These are phyloP conservation scores for Pneumocystis wakefieldiae DNA, from an alignment of 1,139 yeast species.

Conservation along the genomic window DNA sequence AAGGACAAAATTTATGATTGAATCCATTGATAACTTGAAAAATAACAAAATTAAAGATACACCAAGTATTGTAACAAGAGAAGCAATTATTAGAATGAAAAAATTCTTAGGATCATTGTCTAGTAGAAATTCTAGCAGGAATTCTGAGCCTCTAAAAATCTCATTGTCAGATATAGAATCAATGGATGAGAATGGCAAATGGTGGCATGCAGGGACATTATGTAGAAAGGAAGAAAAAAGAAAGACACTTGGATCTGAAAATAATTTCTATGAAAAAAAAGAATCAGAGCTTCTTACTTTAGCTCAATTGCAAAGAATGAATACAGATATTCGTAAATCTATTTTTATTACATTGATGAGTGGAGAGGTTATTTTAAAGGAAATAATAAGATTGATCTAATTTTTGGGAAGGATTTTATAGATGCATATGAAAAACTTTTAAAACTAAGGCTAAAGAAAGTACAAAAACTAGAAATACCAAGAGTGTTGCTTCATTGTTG, in stretches of 20 bases:
- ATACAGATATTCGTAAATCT: slow-evolving; percentile 87
- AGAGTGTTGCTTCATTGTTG: slow-evolving; percentile 74
- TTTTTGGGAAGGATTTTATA: slow-evolving; percentile 59
- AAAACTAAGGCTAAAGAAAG: slow-evolving; percentile 57
- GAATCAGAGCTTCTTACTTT: slow-evolving; percentile 83
- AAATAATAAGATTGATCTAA: background rate
- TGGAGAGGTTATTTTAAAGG: slow-evolving; percentile 1
- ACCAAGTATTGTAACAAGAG: slow-evolving; percentile 23
- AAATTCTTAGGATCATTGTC: slow-evolving; percentile 43
- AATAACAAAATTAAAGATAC: slow-evolving; percentile 53
- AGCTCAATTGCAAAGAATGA: slow-evolving; percentile 80
- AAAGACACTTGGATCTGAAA: slow-evolving; percentile 25
- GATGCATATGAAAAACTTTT: slow-evolving; percentile 77
- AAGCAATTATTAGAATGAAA: slow-evolving; percentile 44
- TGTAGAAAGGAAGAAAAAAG: slow-evolving; percentile 18
- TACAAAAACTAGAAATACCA: slow-evolving; percentile 84
- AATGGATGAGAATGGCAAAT: slow-evolving; percentile 69
- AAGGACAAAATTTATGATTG: slow-evolving; percentile 70
- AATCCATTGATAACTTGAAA: slow-evolving; percentile 69
- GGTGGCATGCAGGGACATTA: slow-evolving; percentile 99
- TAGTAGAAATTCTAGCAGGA: slow-evolving; percentile 27
- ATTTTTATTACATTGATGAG: slow-evolving; percentile 90
- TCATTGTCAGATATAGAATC: slow-evolving; percentile 66
- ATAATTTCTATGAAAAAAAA: slow-evolving; percentile 43
- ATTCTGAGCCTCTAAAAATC: slow-evolving; percentile 69